Percentiles rank a stretch among this genome's conserved stretches.
phyloP scores from a whole-genome alignment of 805 yeast species.

The Wickerhamomyces pijperi region DNA sequence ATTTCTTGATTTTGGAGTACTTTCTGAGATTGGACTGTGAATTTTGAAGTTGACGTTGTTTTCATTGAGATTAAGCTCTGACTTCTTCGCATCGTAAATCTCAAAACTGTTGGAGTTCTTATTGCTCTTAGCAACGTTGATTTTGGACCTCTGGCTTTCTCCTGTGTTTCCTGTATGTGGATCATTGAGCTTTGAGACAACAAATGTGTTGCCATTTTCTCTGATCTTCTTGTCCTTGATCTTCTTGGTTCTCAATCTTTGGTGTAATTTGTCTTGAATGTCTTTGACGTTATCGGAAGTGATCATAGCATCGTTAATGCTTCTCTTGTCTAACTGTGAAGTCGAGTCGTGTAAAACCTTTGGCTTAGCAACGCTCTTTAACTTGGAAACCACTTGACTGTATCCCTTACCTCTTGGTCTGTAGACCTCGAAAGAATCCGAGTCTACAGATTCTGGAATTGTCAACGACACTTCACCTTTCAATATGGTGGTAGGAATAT shows the following conservation, averaged over 20 bases:
- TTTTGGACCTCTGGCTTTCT: neutral
- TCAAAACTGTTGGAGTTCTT: conserved; percentile 1
- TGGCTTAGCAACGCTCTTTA: neutral
- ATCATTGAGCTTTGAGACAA: conserved; percentile 3
- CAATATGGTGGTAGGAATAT: conserved; percentile 7
- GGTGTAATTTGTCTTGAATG: conserved; percentile 8
- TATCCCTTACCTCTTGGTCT: conserved; percentile 13
- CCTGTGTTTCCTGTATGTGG: conserved; percentile 1
- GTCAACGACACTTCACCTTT: conserved; percentile 2
- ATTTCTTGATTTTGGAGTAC: neutral
- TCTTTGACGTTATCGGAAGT: conserved; percentile 6
- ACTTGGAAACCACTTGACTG: conserved; percentile 8
- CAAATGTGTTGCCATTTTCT: conserved; percentile 3
- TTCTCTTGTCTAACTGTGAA: neutral
- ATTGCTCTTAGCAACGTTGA: conserved; percentile 1
- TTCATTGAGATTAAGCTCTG: neutral
- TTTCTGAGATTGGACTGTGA: no score
- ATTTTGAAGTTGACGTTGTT: neutral
- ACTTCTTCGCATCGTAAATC: neutral
- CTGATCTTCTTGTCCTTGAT: conserved; percentile 8
- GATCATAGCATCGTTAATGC: conserved; percentile 1
- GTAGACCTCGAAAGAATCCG: neutral
- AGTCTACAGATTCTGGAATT: neutral
- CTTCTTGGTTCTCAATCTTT: conserved; percentile 11
- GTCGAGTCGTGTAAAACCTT: neutral